Conservation (phyloP, 345 rosid genomes). For the Eucalyptus camaldulensis region DNA sequence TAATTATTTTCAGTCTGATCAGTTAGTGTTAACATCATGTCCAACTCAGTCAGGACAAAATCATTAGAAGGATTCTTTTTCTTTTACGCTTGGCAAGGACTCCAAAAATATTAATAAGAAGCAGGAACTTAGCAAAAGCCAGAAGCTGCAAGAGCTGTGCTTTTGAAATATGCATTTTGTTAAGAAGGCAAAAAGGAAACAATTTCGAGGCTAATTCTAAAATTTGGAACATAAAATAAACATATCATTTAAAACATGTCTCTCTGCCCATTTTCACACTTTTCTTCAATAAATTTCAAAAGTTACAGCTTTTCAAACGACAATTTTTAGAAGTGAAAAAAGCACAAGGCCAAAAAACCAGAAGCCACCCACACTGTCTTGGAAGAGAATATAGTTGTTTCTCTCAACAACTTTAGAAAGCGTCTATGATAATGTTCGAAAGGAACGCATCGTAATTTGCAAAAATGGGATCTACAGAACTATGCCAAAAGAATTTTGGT, state of each 20-base stretch:
- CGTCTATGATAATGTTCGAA: neutral
- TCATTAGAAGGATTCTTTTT: neutral
- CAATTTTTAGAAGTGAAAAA: neutral
- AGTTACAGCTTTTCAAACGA: neutral
- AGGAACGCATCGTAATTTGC: neutral
- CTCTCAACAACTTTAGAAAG: neutral
- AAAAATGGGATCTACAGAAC: neutral
- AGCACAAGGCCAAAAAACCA: neutral
- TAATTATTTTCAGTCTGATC: neutral
- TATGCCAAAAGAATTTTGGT: neutral
- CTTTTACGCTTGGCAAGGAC: neutral
- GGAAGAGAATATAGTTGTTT: neutral
- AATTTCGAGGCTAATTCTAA: neutral
- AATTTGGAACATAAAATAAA: neutral
- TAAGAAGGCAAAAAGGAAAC: neutral
- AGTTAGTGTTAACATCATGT: neutral
- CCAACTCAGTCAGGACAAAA: neutral
- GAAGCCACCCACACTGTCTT: neutral
- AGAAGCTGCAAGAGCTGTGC: neutral
- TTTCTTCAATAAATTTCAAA: neutral
- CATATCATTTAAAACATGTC: neutral
- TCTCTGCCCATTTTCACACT: neutral
- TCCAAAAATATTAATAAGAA: neutral
- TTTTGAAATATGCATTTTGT: neutral
- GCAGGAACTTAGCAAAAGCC: neutral